Base-by-base conservation (phyloP, 2,329 filamentous ascomycete genomes). In the Hypocrella siamensis region DNA sequence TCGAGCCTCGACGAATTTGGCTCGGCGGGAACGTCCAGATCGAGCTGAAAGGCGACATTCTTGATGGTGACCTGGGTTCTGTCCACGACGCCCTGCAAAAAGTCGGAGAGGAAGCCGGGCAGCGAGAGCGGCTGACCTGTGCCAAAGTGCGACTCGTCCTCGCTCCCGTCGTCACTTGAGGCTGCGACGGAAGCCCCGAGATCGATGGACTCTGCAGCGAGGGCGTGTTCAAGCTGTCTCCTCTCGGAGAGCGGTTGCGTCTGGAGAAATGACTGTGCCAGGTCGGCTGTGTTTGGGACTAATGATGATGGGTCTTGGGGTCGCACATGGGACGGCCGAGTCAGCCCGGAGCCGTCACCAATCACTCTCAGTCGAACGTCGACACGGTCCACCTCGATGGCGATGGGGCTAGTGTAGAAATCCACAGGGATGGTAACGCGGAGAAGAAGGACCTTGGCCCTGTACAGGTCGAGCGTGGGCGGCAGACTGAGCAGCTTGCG, bases 381-480 rank as follows among this genome's bases (percentile, higher is more conserved):
- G 38, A 94, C 72, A 15, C 84, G 85, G 43, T 88, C 75, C 16
- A 88, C 67, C 47, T 93, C 81, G 44, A 88, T 72, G 19, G 70
- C 63, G 48, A 96, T 92, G 18, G 83, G 77, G 42, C 79, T 86
- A 32, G 75, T 79, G 52, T 86, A 85, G 41, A 94, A 77, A 53
- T 94, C 83, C 49, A 90, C 77, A 10, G 88, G 84, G 31, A 96
- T 68, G 6, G 79, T 92, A 33, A 94, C 61, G 45, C 80, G 79
- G 17, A 96, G 69, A 6, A 79, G 63, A 3, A 79, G 60, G 32
- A 93, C 73, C 40, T 75, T 76, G 35, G 88, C 86, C 48, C 74
- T 77, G 32, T 72, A 68, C 10, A 94, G 61, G 38, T 70, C 65
- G 47, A 90, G 70, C 5, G 71, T 70, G 1, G 75, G 57, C 1